Evolutionary conservation across 1,284 basidiomycete genomes (phyloP).

Genomic region (Naganishia liquefaciens): DNA sequence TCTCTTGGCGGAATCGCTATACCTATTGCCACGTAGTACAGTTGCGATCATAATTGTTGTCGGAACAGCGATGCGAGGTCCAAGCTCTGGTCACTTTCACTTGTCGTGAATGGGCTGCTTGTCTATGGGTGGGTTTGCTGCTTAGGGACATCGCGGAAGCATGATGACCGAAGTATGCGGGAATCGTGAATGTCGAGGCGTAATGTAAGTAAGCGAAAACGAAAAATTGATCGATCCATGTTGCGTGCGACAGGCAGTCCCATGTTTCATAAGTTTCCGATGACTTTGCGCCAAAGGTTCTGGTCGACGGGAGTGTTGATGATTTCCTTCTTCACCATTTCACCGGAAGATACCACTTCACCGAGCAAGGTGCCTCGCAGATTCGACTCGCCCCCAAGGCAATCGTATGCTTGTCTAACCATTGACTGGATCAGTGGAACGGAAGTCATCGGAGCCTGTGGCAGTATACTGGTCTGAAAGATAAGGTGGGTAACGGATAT

Average conservation of each 20-base stretch:
- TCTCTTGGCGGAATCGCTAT: slow-evolving; percentile 13
- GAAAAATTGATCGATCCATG: background rate
- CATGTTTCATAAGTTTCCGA: slow-evolving; percentile 12
- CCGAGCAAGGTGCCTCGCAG: slow-evolving; percentile 34
- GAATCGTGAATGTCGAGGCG: background rate
- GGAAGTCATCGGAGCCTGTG: slow-evolving; percentile 40
- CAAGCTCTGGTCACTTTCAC: too few relatives aligned
- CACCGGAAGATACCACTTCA: slow-evolving; percentile 19
- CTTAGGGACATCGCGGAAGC: too few relatives aligned
- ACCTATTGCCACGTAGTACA: background rate
- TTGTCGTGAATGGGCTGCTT: background rate
- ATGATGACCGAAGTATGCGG: background rate
- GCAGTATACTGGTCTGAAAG: slow-evolving; percentile 38
- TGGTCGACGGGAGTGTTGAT: slow-evolving; percentile 19
- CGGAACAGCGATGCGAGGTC: slow-evolving; percentile 5
- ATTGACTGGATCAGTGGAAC: slow-evolving; percentile 41
- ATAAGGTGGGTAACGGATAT: slow-evolving; percentile 47
- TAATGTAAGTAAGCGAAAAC: slow-evolving; percentile 20
- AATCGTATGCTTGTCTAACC: slow-evolving; percentile 44
- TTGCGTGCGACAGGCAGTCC: background rate
- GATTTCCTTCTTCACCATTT: slow-evolving; percentile 25
- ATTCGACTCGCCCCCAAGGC: slow-evolving; percentile 41
- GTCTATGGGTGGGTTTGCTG: background rate
- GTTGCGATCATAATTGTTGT: too few relatives aligned
- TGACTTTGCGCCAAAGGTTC: slow-evolving; percentile 13